A percentile compares a stretch with the other conserved stretches of the same genome.
Conservation (phyloP, 495 filamentous ascomycete species). For the Penicillium taxi region DNA sequence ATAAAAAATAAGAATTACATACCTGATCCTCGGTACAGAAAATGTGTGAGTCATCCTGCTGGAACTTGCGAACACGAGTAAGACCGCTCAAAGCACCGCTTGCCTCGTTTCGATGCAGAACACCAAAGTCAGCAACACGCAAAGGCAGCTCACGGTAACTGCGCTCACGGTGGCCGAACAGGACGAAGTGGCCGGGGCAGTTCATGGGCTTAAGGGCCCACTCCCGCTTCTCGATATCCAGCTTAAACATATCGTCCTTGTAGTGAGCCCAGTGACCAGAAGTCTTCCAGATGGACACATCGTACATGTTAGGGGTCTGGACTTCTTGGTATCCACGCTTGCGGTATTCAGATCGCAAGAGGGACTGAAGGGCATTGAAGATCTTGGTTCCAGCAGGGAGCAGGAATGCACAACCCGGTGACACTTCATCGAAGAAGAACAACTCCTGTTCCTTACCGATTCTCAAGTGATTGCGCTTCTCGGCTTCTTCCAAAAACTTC, state of each 20-base stretch:
- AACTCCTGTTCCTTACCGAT: conserved; percentile 93
- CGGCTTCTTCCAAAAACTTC: conserved; percentile 90
- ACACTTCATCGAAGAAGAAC: conserved; percentile 90
- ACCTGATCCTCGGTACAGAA: conserved; percentile 76
- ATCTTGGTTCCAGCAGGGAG: conserved; percentile 88
- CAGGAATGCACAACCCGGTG: conserved; percentile 88
- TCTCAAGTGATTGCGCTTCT: conserved; percentile 85
- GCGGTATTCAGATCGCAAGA: conserved; percentile 82
- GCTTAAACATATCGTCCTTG: conserved; percentile 92
- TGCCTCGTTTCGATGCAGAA: conserved; percentile 89
- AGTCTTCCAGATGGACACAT: conserved; percentile 80
- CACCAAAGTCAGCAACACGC: conserved; percentile 89
- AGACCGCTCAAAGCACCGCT: conserved; percentile 85
- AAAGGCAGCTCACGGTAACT: conserved; percentile 85
- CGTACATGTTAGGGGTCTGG: conserved; percentile 93
- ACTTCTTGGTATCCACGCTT: conserved; percentile 93
- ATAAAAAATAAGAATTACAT: conserved; percentile 5
- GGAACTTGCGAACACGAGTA: conserved; percentile 85
- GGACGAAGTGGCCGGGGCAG: conserved; percentile 78
- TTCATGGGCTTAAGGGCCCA: conserved; percentile 92
- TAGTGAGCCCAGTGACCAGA: conserved; percentile 96
- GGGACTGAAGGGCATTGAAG: conserved; percentile 75
- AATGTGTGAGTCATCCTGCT: conserved; percentile 93
- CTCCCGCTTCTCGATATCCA: conserved; percentile 83
- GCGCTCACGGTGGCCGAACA: conserved; percentile 69